These are phyloP conservation scores for Penicillium riverlandense DNA, from an alignment of 495 filamentous ascomycete species.

Conservation along the genomic window DNA sequence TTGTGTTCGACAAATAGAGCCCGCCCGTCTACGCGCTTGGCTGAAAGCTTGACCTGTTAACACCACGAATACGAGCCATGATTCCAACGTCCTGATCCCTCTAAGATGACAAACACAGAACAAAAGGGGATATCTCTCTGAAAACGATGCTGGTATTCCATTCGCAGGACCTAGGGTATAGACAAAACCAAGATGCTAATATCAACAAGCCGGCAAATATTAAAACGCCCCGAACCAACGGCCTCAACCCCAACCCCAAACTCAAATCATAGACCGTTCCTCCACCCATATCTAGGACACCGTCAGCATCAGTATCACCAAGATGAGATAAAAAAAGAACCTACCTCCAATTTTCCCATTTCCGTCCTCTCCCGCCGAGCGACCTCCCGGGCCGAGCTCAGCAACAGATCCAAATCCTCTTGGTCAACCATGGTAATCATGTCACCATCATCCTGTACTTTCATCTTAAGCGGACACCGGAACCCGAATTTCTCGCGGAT, in stretches of 20 bases:
- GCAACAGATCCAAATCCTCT: constrained; percentile 86
- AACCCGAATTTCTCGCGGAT: constrained; percentile 83
- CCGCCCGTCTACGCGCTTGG: too few species aligned
- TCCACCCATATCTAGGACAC: constrained; percentile 57
- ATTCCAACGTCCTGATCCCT: too few species aligned
- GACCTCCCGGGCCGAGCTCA: constrained; percentile 55
- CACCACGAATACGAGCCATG: too few species aligned
- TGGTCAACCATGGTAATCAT: constrained; percentile 97
- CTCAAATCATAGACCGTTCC: constrained; percentile 9
- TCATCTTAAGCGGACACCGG: constrained; percentile 64
- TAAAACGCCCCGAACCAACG: not conserved
- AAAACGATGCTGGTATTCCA: not conserved
- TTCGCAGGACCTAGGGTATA: constrained; percentile 17
- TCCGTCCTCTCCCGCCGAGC: constrained; percentile 70
- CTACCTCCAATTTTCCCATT: constrained; percentile 93
- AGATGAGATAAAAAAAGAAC: constrained; percentile 31
- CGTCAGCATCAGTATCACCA: constrained; percentile 9
- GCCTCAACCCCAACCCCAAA: not conserved
- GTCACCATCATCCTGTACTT: constrained; percentile 80
- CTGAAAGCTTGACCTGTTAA: too few species aligned
- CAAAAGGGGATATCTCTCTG: too few species aligned
- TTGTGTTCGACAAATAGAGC: too few species aligned
- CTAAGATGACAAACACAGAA: too few species aligned
- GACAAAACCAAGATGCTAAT: constrained; percentile 13
- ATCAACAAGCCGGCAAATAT: not conserved